These are phyloP conservation scores for Aspergillus novoparasiticus DNA, from an alignment of 2,329 filamentous ascomycete genomes.

Conservation along the genomic window DNA sequence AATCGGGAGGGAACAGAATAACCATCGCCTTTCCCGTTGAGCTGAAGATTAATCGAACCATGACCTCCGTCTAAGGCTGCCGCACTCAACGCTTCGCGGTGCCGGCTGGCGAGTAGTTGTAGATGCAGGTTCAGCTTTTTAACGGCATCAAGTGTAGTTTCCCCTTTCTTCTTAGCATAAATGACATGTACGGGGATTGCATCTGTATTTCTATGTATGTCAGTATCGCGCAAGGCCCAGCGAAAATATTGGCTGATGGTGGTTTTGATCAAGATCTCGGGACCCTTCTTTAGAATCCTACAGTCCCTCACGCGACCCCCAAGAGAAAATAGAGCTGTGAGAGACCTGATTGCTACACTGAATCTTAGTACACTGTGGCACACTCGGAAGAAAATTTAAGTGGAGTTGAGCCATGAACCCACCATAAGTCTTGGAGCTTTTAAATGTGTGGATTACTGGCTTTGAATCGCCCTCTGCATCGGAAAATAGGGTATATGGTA, in stretches of 20 bases:
- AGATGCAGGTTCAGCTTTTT: slow-evolving; percentile 48
- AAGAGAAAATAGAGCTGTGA: slow-evolving; percentile 53
- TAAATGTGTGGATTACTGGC: slow-evolving; percentile 50
- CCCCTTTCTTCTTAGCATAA: slow-evolving; percentile 43
- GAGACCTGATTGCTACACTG: slow-evolving; percentile 51
- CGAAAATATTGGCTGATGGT: slow-evolving; percentile 52
- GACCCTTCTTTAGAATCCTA: slow-evolving; percentile 38
- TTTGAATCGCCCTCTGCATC: slow-evolving; percentile 34
- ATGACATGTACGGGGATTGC: slow-evolving; percentile 51
- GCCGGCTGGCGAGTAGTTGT: slow-evolving; percentile 45
- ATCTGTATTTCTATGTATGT: slow-evolving; percentile 37
- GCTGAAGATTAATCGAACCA: neutral
- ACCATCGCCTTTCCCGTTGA: slow-evolving; percentile 3
- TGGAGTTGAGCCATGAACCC: slow-evolving; percentile 15
- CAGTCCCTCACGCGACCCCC: slow-evolving; percentile 57
- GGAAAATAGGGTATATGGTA: slow-evolving; percentile 58
- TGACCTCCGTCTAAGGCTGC: neutral
- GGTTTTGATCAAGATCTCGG: slow-evolving; percentile 41
- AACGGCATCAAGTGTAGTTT: slow-evolving; percentile 45
- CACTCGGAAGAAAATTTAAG: neutral
- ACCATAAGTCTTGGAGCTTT: slow-evolving; percentile 51
- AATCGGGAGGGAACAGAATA: slow-evolving; percentile 14
- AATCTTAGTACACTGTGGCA: neutral
- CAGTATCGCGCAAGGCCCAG: slow-evolving; percentile 57
- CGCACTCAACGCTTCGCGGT: slow-evolving; percentile 36